Percentiles rank a stretch among this genome's conserved stretches.
These are phyloP conservation scores for Macrophomina phaseolina DNA, from an alignment of 2,329 filamentous ascomycete species.

Conservation along the genomic window DNA sequence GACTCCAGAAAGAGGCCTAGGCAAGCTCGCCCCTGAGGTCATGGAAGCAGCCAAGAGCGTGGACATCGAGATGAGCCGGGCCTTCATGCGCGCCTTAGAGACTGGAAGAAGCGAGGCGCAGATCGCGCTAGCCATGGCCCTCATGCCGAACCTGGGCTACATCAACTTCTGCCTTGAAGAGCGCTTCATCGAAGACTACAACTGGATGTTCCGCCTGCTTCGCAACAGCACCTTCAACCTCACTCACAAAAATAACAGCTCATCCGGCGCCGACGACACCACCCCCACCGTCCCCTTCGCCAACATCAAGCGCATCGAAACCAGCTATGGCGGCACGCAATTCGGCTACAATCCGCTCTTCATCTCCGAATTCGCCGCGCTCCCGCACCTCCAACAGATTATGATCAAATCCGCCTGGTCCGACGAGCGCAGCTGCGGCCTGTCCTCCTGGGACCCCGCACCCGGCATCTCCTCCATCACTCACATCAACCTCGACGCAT, in stretches of 20 bases:
- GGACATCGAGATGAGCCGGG: not conserved
- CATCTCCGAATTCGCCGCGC: not conserved
- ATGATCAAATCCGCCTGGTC: conserved; percentile 1
- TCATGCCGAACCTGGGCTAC: conserved; percentile 8
- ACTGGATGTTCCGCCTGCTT: conserved; percentile 6
- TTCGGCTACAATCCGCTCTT: conserved; percentile 15
- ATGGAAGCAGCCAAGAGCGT: not conserved
- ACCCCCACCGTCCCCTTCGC: not conserved
- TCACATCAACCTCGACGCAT: conserved; percentile 12
- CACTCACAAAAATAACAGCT: not conserved
- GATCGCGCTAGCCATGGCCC: not conserved
- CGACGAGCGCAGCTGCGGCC: conserved; percentile 3
- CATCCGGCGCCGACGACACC: not conserved
- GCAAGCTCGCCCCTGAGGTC: not conserved
- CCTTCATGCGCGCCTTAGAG: conserved; percentile 2
- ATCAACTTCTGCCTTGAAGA: conserved; percentile 16
- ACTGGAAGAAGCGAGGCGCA: conserved; percentile 7
- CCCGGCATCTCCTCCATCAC: not conserved
- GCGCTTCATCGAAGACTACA: conserved; percentile 10
- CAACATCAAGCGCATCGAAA: not conserved
- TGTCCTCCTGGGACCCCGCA: not conserved
- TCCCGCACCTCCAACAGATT: not conserved
- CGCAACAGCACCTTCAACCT: conserved; percentile 5
- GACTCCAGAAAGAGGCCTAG: not conserved
- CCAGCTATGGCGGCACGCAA: not conserved